phyloP scores from a whole-genome alignment of 2,329 filamentous ascomycete genomes.

The Claviceps pazoutovae region DNA sequence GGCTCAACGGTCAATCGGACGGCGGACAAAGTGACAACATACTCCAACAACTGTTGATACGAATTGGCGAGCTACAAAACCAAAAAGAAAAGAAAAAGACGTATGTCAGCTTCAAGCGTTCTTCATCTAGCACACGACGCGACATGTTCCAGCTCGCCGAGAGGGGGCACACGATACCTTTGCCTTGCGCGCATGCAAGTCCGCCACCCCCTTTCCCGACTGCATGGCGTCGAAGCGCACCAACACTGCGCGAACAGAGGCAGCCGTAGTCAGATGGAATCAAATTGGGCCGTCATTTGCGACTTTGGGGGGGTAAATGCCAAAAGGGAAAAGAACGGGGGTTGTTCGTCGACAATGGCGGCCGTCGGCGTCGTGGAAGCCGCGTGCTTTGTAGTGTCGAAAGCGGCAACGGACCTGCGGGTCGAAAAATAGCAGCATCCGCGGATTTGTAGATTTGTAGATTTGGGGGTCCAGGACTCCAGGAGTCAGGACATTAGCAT shows the following conservation, averaged over 20 bases:
- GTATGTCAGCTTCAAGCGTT: neutral
- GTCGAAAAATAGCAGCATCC: neutral
- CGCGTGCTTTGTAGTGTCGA: neutral
- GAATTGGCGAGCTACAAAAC: slow-evolving; percentile 70
- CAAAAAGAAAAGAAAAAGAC: neutral
- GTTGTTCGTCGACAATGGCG: too few species aligned
- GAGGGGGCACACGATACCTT: slow-evolving; percentile 29
- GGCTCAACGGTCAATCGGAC: neutral
- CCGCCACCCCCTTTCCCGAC: slow-evolving; percentile 40
- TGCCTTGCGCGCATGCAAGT: slow-evolving; percentile 46
- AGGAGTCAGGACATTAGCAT: too few species aligned
- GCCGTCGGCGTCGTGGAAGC: neutral
- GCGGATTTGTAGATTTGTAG: too few species aligned
- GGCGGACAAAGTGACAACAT: slow-evolving; percentile 25
- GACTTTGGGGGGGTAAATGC: neutral
- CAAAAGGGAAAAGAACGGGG: neutral
- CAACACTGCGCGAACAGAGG: slow-evolving; percentile 2
- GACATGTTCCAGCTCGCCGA: too few species aligned
- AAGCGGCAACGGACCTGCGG: neutral
- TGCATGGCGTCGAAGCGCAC: slow-evolving; percentile 31
- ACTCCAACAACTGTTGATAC: slow-evolving; percentile 93
- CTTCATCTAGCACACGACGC: too few species aligned
- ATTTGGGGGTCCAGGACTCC: too few species aligned
- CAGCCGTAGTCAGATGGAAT: neutral
- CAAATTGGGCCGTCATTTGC: neutral